phyloP scores from a whole-genome alignment of 1,284 basidiomycete genomes.

The Meripilus lineatus region DNA sequence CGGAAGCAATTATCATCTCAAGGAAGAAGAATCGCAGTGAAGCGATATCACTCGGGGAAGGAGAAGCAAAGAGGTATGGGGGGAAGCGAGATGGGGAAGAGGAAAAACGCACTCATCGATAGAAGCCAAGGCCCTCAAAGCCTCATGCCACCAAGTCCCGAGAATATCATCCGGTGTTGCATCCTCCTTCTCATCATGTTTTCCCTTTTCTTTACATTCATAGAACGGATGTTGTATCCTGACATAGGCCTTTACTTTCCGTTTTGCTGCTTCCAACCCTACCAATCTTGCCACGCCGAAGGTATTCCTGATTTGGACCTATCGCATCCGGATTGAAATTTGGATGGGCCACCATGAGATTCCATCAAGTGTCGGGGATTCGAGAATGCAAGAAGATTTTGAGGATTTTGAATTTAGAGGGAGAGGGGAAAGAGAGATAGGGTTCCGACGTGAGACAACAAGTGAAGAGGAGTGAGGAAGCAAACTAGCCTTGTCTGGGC shows the following conservation, averaged over 20 bases:
- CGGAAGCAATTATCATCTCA: no score
- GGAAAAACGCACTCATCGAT: conserved; percentile 54
- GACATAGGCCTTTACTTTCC: conserved; percentile 72
- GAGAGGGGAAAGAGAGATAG: conserved; percentile 4
- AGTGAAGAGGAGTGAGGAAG: background rate
- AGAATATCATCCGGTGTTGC: conserved; percentile 68
- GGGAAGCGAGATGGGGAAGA: no score
- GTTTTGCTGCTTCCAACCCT: conserved; percentile 61
- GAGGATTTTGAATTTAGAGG: no score
- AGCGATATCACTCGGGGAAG: no score
- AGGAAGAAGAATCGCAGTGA: no score
- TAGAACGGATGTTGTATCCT: conserved; percentile 82
- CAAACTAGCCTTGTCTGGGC: conserved; percentile 62
- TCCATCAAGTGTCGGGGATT: no score
- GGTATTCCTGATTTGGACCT: conserved; percentile 79
- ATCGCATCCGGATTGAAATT: no score
- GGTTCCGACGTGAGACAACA: background rate
- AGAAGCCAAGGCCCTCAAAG: conserved; percentile 69
- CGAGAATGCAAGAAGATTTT: no score
- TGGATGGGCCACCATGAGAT: conserved; percentile 10
- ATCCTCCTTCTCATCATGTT: conserved; percentile 71
- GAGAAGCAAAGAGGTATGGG: no score
- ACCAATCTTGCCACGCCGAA: conserved; percentile 68
- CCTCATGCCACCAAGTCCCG: conserved; percentile 90
- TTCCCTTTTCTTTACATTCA: conserved; percentile 64